Percentiles rank a stretch among this genome's conserved stretches.
These are phyloP conservation scores for Neonectria faginata DNA, from an alignment of 2,329 filamentous ascomycete species.

Conservation along the genomic window DNA sequence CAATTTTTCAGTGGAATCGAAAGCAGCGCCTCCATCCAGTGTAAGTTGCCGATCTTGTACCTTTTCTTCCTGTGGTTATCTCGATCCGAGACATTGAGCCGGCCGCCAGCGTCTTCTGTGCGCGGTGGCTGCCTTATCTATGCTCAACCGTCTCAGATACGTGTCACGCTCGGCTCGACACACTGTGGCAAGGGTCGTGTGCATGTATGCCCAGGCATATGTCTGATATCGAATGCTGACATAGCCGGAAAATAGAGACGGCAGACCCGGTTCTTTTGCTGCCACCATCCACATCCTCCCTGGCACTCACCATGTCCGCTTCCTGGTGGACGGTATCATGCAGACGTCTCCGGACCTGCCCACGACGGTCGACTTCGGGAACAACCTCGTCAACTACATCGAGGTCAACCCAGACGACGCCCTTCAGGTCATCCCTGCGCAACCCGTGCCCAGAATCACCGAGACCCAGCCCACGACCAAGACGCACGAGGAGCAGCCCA, in stretches of 20 bases:
- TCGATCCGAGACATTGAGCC: conserved; percentile 39
- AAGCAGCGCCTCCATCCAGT: conserved; percentile 89
- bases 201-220: conserved; percentile 3
- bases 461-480: conserved; percentile 34
- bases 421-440: conserved; percentile 44
- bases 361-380: conserved; percentile 96
- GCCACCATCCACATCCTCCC: conserved; percentile 86
- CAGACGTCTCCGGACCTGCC: conserved; percentile 86
- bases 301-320: conserved; percentile 96
- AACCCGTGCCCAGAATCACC: conserved; percentile 49
- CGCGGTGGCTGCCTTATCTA: conserved; percentile 38
- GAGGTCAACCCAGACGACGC: conserved; percentile 86
- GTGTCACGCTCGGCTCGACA: conserved; percentile 35
- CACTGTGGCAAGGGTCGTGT: conserved; percentile 8
- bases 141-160: conserved; percentile 36
- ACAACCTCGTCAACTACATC: conserved; percentile 98
- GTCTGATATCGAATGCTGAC: conserved; percentile 35
- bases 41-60: conserved; percentile 66
- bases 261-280: conserved; percentile 73
- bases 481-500: conserved; percentile 22
- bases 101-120: conserved; percentile 43
- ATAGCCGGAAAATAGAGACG: conserved; percentile 56
- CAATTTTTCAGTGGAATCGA: conserved; percentile 96
- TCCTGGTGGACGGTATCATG: conserved; percentile 95
- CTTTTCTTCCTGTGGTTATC: conserved; percentile 17